Evolutionary conservation across 352 stramenopile species (phyloP), one percentile per base, ranked within the genome.

Genomic region (Phytophthora syringae): DNA sequence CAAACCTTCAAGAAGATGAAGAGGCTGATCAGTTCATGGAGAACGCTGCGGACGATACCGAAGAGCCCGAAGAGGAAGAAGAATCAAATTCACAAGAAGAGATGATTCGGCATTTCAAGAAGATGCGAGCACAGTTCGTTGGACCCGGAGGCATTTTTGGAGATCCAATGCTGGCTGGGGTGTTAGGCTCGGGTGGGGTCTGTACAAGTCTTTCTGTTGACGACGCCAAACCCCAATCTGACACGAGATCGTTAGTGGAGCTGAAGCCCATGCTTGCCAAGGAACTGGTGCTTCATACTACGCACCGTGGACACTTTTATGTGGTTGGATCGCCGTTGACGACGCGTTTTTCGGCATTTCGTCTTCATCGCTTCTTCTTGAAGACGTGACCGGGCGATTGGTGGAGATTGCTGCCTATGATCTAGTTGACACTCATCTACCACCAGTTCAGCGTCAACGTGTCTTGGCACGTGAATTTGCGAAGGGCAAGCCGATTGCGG

Each of bases 321-420:
- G 70, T 27, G 67, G 70, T 0, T 73, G 62, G 52, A 57, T 79
- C 24, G 65, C 70, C 13, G 44, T 76, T 10, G 60, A 72, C 28
- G 61, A 76, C 12, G 66, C 66, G 0, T 79, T 76, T 37, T 76
- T 73, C 21, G 54, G 64, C 0, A 57, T 69, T 12, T 37, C 70
- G 6, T 67, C 70, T 0, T 40, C 60, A 2, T 51, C 49, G 1
- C 39, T 79, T 2, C 22, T 79, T 21, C 32, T 79, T 5, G 62
- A 76, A 42, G 66, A 79, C 36, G 66, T 79, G 11, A 73, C 48
- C 5, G 70, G 70, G 0, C 32, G 32, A 21, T 51, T 79, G n/a
- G 61, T 79, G 9, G 70, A 79, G 13, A 52, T 74, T 53, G 66
- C 52, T 15, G 53, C 28, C 22, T 79, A 79, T 21, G 66, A 52